Conservation (phyloP, 441 rosid species). For the Jatropha multifida region DNA sequence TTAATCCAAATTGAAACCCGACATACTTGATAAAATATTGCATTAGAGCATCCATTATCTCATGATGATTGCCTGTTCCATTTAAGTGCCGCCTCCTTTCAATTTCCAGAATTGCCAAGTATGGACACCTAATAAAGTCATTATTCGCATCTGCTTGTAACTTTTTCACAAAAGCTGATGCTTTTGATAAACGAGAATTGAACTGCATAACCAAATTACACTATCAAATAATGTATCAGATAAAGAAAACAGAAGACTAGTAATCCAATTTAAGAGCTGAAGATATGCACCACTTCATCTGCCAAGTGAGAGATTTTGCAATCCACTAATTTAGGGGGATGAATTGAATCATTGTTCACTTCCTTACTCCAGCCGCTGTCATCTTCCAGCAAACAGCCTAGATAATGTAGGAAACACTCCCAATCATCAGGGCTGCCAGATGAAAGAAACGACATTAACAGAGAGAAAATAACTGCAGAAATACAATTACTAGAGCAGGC, state of each 20-base stretch:
- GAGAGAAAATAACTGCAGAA: conserved; percentile 16
- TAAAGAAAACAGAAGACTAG: background rate
- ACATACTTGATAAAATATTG: conserved; percentile 70
- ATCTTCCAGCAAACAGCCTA: conserved; percentile 95
- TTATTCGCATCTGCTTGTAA: conserved; percentile 51
- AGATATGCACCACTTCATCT: conserved; percentile 68
- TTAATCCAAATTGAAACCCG: background rate
- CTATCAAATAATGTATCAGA: conserved; percentile 12
- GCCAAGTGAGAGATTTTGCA: conserved; percentile 66
- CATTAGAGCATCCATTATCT: conserved; percentile 61
- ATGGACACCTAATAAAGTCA: conserved; percentile 64
- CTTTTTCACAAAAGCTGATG: conserved; percentile 64
- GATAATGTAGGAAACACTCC: conserved; percentile 94
- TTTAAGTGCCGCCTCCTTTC: conserved; percentile 72
- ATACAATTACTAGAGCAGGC: background rate
- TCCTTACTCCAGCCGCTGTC: conserved; percentile 61
- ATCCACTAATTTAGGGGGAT: conserved; percentile 45
- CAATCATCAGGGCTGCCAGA: conserved; percentile 98
- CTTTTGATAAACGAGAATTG: conserved; percentile 70
- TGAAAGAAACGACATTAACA: conserved; percentile 35
- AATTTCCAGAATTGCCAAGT: conserved; percentile 83
- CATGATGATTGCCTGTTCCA: conserved; percentile 67
- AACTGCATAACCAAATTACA: conserved; percentile 55
- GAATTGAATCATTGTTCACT: conserved; percentile 44
- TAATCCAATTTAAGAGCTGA: conserved; percentile 15